Percentiles rank a stretch among this genome's conserved stretches.
Conservation (phyloP, 2,329 filamentous ascomycete genomes). For the Microcera coccophila region DNA sequence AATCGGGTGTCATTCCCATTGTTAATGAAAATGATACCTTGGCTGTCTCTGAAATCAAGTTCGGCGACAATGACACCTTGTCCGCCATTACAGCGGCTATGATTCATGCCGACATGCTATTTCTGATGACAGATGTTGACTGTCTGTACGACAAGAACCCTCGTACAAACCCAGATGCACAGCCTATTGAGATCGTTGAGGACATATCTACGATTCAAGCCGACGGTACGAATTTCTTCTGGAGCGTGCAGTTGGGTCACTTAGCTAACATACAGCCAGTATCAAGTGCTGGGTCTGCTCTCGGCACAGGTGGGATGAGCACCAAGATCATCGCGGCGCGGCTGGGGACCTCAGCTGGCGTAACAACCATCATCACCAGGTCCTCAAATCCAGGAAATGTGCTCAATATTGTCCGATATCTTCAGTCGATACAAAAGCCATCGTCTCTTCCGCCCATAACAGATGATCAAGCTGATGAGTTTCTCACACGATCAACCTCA, state of each 20-base stretch:
- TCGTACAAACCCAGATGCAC: slow-evolving; percentile 75
- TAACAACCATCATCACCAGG: slow-evolving; percentile 91
- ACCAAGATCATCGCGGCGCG: slow-evolving; percentile 95
- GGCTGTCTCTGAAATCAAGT: slow-evolving; percentile 97
- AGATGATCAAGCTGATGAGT: slow-evolving; percentile 32
- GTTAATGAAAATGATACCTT: slow-evolving; percentile 99
- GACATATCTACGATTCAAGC: slow-evolving; percentile 80
- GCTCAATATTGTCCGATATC: slow-evolving; percentile 74
- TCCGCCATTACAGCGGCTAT: slow-evolving; percentile 96
- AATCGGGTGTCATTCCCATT: slow-evolving; percentile 95
- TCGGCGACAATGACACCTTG: slow-evolving; percentile 96
- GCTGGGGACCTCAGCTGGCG: slow-evolving; percentile 87
- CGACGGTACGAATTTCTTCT: slow-evolving; percentile 54
- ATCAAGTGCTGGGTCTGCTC: slow-evolving; percentile 78
- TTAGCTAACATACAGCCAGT: slow-evolving; percentile 46
- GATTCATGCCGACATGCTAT: slow-evolving; percentile 94
- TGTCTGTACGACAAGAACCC: slow-evolving; percentile 97
- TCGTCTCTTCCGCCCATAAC: slow-evolving; percentile 16
- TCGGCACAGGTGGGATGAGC: slow-evolving; percentile 95
- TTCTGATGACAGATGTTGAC: slow-evolving; percentile 98
- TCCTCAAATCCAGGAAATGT: slow-evolving; percentile 95
- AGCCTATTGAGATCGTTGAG: slow-evolving; percentile 86
- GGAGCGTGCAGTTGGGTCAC: neutral
- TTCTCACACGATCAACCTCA: slow-evolving; percentile 38
- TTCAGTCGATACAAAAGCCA: slow-evolving; percentile 13